These are phyloP conservation scores for Nannizzia gypsea DNA, from an alignment of 2,329 filamentous ascomycete genomes.

Conservation along the genomic window DNA sequence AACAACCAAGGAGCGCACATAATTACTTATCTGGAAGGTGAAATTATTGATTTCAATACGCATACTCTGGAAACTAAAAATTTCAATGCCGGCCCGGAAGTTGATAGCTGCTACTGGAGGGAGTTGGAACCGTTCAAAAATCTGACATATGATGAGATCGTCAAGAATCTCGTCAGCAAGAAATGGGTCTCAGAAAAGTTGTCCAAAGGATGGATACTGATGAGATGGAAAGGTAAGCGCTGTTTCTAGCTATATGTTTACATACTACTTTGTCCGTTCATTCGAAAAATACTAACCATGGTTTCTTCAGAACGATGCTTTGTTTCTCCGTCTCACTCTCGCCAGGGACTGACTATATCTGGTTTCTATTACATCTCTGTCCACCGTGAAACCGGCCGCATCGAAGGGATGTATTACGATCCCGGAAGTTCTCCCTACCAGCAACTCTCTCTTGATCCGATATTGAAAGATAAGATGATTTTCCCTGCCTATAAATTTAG, in stretches of 20 bases:
- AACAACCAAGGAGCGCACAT: conserved; percentile 39
- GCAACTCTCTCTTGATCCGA: conserved; percentile 34
- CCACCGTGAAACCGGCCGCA: conserved; percentile 33
- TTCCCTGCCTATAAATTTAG: conserved; percentile 35
- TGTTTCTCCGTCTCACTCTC: conserved; percentile 36
- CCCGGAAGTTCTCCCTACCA: conserved; percentile 40
- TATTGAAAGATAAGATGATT: conserved; percentile 27
- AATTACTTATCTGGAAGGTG: conserved; percentile 48
- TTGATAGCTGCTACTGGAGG: conserved; percentile 39
- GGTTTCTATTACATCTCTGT: conserved; percentile 42
- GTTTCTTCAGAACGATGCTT: conserved; percentile 35
- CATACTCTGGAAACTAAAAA: conserved; percentile 38
- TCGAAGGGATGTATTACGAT: conserved; percentile 41
- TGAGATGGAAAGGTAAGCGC: conserved; percentile 40
- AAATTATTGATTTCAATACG: conserved; percentile 53
- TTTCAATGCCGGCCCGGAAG: conserved; percentile 35
- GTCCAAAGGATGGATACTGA: conserved; percentile 37
- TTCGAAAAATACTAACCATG: not conserved
- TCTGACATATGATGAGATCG: conserved; percentile 33
- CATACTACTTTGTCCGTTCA: not conserved
- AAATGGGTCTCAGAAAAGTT: conserved; percentile 34
- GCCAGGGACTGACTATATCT: conserved; percentile 38
- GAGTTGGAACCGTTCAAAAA: conserved; percentile 38
- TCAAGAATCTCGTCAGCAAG: conserved; percentile 34
- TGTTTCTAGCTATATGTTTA: too few relatives aligned